Conservation (phyloP, 257 asterid species). For the Solanum sejunctum region DNA sequence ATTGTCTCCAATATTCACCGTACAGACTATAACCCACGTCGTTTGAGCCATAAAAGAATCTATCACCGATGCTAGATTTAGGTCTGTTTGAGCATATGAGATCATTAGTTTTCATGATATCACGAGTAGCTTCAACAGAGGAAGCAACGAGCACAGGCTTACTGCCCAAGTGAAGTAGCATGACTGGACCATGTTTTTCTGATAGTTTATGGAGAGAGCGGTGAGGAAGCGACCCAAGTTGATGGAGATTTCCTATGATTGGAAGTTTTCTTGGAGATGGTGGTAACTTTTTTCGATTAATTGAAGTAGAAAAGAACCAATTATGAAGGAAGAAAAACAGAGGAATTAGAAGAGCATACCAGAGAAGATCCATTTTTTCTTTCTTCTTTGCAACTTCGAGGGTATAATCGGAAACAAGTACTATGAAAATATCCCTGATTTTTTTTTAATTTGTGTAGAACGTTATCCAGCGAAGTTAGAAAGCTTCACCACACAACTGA, state of each 20-base stretch:
- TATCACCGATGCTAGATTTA: neutral
- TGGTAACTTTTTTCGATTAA: neutral
- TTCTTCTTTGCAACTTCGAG: no score
- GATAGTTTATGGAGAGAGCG: constrained; percentile 34
- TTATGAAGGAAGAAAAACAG: no score
- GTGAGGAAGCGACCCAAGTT: constrained; percentile 9
- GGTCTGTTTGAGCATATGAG: constrained; percentile 14
- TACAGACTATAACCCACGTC: neutral
- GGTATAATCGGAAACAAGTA: no score
- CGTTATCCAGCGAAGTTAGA: no score
- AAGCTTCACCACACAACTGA: no score
- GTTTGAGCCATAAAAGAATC: neutral
- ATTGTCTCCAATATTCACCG: constrained; percentile 11
- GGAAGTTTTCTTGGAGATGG: constrained; percentile 46
- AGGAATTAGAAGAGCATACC: no score
- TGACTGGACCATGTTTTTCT: constrained; percentile 18
- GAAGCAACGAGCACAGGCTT: constrained; percentile 11
- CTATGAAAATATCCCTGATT: no score
- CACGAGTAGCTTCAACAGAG: constrained; percentile 20
- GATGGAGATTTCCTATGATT: constrained; percentile 47
- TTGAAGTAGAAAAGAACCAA: neutral
- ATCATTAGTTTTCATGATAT: constrained; percentile 38
- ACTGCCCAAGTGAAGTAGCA: constrained; percentile 30
- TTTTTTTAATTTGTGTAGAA: no score
- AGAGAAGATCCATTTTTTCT: no score